A percentile compares a stretch with the other conserved stretches of the same genome.
Evolutionary conservation across 2,329 filamentous ascomycete genomes (phyloP).

Genomic region (Sclerotinia nivalis): DNA sequence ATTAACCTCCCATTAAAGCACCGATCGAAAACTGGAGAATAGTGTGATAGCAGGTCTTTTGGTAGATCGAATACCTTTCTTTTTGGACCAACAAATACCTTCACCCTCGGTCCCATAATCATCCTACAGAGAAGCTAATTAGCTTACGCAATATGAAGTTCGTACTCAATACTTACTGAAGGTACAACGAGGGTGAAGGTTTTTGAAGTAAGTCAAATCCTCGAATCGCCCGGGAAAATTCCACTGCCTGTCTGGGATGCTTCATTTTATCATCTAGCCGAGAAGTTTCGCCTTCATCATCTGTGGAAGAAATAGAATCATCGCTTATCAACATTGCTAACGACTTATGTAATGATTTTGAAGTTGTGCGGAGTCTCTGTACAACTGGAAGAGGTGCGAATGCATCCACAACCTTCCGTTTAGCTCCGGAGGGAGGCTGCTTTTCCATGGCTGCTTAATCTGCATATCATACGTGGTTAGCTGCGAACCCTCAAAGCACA

Average conservation of each 20-base stretch:
- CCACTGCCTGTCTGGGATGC: too few species aligned
- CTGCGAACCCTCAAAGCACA: background rate
- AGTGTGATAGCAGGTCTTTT: slow-evolving; percentile 27
- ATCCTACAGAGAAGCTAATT: background rate
- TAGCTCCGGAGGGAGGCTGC: background rate
- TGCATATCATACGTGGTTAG: background rate
- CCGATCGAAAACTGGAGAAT: slow-evolving; percentile 27
- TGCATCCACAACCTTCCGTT: background rate
- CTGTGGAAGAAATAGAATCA: too few species aligned
- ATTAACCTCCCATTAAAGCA: slow-evolving; percentile 27
- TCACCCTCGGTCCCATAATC: slow-evolving; percentile 19
- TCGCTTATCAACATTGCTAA: too few species aligned
- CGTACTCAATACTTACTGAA: background rate
- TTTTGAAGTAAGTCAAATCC: background rate
- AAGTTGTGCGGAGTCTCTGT: background rate
- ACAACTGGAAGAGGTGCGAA: background rate
- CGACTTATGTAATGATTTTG: too few species aligned
- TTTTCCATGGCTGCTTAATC: background rate
- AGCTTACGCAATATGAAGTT: background rate
- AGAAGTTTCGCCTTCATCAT: too few species aligned
- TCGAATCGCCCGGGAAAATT: too few species aligned
- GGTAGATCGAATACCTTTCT: slow-evolving; percentile 27
- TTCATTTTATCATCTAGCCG: too few species aligned
- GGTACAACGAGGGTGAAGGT: background rate
- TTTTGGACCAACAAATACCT: slow-evolving; percentile 27